A percentile compares a stretch with the other conserved stretches of the same genome.
Evolutionary conservation across 1,139 yeast genomes (phyloP).

Genomic region (Kodamaea anthophila): DNA sequence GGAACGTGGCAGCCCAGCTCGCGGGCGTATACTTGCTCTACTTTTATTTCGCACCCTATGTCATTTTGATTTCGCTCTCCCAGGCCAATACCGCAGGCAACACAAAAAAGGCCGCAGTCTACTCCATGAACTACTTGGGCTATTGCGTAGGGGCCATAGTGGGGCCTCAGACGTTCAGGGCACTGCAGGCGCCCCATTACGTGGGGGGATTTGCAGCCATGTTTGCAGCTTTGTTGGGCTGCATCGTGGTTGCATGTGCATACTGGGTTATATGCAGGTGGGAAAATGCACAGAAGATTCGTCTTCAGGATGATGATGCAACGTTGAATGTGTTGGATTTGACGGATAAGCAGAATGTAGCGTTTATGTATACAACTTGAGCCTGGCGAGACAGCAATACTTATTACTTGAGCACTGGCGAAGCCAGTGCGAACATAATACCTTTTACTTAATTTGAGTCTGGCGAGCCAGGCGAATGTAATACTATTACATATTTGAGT

Average conservation of each 20-base stretch:
- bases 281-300: constrained; percentile 17
- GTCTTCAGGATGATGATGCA: constrained; percentile 13
- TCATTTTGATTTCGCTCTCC: constrained; percentile 30
- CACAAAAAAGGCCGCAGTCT: constrained; percentile 23
- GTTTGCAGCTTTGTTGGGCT: constrained; percentile 16
- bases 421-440: no score
- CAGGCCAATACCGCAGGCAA: constrained; percentile 34
- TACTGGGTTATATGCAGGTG: constrained; percentile 23
- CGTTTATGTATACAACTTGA: constrained; percentile 22
- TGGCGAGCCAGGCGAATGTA: no score
- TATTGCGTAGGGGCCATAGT: constrained; percentile 33
- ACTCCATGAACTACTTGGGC: constrained; percentile 18
- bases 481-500: no score
- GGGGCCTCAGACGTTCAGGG: constrained; percentile 35
- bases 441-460: no score
- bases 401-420: no score
- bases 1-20: constrained; percentile 25
- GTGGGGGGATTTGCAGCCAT: constrained; percentile 20
- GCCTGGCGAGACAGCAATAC: no score
- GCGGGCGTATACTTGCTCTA: constrained; percentile 19
- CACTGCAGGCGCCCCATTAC: constrained; percentile 18
- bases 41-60: constrained; percentile 20
- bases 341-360: constrained; percentile 22
- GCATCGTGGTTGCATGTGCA: constrained; percentile 18
- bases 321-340: constrained; percentile 16